phyloP scores from a whole-genome alignment of 148 eudicot genomes.

The Chenopodium formosanum region DNA sequence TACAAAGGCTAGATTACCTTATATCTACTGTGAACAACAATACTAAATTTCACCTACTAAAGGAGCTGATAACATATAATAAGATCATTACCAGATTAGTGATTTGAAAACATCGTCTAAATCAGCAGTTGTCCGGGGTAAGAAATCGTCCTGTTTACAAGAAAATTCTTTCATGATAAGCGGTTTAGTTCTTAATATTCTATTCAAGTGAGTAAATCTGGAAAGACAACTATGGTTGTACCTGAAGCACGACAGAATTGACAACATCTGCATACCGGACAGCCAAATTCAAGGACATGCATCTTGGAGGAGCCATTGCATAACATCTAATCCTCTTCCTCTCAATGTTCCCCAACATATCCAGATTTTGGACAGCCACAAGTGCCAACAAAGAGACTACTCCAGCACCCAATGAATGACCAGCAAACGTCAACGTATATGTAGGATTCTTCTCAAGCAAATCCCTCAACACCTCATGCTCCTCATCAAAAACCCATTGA shows the following conservation, averaged over 20 bases:
- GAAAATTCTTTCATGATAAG: conserved; percentile 2
- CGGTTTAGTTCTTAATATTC: background rate
- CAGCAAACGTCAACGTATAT: conserved; percentile 84
- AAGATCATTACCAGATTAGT: conserved; percentile 80
- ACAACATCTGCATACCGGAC: conserved; percentile 94
- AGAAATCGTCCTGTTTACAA: conserved; percentile 82
- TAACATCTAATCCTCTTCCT: conserved; percentile 82
- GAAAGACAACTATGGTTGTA: conserved; percentile 24
- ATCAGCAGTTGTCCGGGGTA: conserved; percentile 87
- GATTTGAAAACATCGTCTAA: conserved; percentile 75
- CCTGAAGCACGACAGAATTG: conserved; percentile 94
- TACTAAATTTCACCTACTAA: background rate
- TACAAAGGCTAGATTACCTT: background rate
- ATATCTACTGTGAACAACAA: background rate
- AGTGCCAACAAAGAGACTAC: conserved; percentile 69
- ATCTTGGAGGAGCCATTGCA: conserved; percentile 93
- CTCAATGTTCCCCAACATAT: conserved; percentile 62
- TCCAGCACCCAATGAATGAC: conserved; percentile 97
- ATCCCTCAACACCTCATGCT: conserved; percentile 58
- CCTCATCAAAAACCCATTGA: conserved; percentile 67
- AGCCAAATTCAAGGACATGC: conserved; percentile 88
- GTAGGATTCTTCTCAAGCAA: conserved; percentile 55
- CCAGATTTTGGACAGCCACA: conserved; percentile 62
- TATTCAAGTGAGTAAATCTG: background rate
- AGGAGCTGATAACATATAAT: conserved; percentile 46